phyloP scores from a whole-genome alignment of 768 basidiomycete genomes.

The Coprinellus micaceus region DNA sequence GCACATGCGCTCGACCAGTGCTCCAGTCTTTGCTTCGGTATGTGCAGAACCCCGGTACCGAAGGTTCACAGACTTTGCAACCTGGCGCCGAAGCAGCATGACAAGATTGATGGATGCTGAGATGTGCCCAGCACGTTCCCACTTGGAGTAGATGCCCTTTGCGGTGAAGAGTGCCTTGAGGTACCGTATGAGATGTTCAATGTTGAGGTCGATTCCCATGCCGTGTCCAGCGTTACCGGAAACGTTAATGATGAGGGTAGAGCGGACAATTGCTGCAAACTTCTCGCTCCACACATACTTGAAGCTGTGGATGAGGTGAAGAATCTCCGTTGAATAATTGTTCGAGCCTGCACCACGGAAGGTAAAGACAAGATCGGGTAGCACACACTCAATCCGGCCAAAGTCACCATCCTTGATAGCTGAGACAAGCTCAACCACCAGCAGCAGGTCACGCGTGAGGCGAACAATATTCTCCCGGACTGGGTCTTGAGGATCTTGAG shows the following conservation, averaged over 20 bases:
- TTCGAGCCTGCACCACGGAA: not conserved
- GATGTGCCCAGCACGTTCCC: not conserved
- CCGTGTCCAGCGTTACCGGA: conserved; percentile 23
- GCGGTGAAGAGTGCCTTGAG: conserved; percentile 18
- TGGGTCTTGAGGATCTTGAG: conserved; percentile 16
- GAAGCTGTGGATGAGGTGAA: conserved; percentile 19
- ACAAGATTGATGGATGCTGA: not conserved
- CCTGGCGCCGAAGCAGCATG: not conserved
- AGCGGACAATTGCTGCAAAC: conserved; percentile 27
- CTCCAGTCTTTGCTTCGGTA: conserved; percentile 21
- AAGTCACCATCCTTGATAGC: conserved; percentile 3
- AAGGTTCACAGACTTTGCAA: not conserved
- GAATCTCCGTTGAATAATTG: conserved; percentile 11
- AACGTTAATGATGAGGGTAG: conserved; percentile 26
- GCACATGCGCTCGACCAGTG: not conserved
- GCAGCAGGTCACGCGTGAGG: not conserved
- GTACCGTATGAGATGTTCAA: conserved; percentile 25
- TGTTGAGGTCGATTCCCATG: conserved; percentile 22
- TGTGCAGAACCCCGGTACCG: not conserved
- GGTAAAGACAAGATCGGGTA: not conserved
- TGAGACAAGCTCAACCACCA: not conserved
- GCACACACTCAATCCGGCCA: not conserved
- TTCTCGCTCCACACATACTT: conserved; percentile 25
- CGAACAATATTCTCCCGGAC: not conserved
- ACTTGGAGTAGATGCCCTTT: not conserved